Percentiles rank a stretch among this genome's conserved stretches.
phyloP scores from a whole-genome alignment of 1,139 yeast species.

The Yamadazyma songkhlaensis region DNA sequence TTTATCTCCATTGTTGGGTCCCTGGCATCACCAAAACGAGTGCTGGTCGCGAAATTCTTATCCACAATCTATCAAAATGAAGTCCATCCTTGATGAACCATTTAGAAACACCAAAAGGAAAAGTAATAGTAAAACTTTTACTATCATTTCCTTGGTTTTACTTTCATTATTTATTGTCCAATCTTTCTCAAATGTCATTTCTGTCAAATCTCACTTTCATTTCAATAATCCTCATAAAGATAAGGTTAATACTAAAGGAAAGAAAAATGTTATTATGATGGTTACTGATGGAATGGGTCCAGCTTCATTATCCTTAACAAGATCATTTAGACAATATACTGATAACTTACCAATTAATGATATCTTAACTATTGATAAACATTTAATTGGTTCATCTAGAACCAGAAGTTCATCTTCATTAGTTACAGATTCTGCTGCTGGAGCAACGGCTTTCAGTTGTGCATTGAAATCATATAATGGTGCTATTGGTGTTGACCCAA shows the following conservation, averaged over 20 bases:
- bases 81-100: conserved; percentile 7
- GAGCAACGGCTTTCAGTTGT: conserved; percentile 88
- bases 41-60: conserved; percentile 1
- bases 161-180: conserved; percentile 1
- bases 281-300: conserved; percentile 95
- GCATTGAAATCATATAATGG: conserved; percentile 77
- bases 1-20: too few species aligned
- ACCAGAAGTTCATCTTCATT: conserved; percentile 71
- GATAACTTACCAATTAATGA: conserved; percentile 52
- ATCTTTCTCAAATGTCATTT: background rate
- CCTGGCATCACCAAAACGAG: too few species aligned
- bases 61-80: conserved; percentile 1
- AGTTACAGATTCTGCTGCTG: conserved; percentile 90
- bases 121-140: background rate
- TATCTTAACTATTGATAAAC: conserved; percentile 57
- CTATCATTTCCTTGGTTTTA: conserved; percentile 1
- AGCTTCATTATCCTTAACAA: conserved; percentile 69
- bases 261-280: conserved; percentile 68
- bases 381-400: conserved; percentile 73
- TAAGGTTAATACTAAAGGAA: conserved; percentile 4
- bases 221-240: background rate
- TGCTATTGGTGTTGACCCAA: conserved; percentile 75
- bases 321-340: conserved; percentile 63
- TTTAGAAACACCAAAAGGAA: background rate
- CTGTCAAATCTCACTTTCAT: background rate